A percentile compares a stretch with the other conserved stretches of the same genome.
phyloP scores from a whole-genome alignment of 805 yeast species.

The Nakazawaea ishiwadae region DNA sequence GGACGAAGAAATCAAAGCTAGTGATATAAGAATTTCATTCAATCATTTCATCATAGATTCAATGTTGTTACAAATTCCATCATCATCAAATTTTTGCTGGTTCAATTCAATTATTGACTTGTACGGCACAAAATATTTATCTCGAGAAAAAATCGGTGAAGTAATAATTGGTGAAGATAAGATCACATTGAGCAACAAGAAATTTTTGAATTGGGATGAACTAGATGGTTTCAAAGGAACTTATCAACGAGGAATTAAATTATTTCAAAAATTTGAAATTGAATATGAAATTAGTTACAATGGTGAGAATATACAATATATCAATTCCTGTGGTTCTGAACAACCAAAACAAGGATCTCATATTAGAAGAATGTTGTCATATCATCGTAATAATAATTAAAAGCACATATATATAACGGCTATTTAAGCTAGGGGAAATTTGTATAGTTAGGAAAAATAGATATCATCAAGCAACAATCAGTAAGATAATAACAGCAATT shows the following conservation, averaged over 20 bases:
- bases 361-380: constrained; percentile 3
- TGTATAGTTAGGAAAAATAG: too few species aligned
- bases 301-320: constrained; percentile 14
- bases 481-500: constrained; percentile 46
- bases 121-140: not conserved
- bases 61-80: not conserved
- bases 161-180: not conserved
- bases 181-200: not conserved
- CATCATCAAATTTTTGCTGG: constrained; percentile 5
- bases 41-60: not conserved
- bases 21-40: constrained; percentile 7
- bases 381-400: constrained; percentile 1
- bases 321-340: not conserved
- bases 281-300: constrained; percentile 12
- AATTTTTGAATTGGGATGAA: constrained; percentile 35
- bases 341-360: not conserved
- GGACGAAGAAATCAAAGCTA: not conserved
- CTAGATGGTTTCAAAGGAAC: constrained; percentile 71
- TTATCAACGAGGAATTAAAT: constrained; percentile 42
- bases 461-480: constrained; percentile 6
- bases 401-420: not conserved
- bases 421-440: too few species aligned
- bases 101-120: constrained; percentile 6
- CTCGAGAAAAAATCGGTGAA: not conserved
- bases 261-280: constrained; percentile 47